Evolutionary conservation across 192 early-diverging fungal genomes (phyloP), one percentile per base, ranked within the genome.

Genomic region (Backusella circina): DNA sequence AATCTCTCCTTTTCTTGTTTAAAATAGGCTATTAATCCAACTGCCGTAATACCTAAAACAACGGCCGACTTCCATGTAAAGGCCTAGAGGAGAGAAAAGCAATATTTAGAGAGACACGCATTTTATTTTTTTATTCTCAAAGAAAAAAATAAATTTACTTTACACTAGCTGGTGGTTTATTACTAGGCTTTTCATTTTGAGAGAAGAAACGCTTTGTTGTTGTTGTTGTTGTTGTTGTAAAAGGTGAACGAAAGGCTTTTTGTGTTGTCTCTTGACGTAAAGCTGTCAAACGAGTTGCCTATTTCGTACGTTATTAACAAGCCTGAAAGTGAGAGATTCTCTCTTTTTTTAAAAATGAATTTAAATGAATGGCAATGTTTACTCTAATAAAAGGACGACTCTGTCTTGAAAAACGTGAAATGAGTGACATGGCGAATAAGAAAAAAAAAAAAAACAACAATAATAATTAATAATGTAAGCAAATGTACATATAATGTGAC

Each of bases 11-110:
- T 93, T 65, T 88, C 86, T 33, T 82, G 67, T 10, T 86, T 87
- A 77, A 93, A 94, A 77, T 91, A 91, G 75, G 85, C 84, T 28
- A 89, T 44, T 10, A 92, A 79, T 7, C 87, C 93, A 12, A 69
- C 81, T 32, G 89, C 89, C 4, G 92, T 89, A 0, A 74, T 50
- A 61, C 89, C 28, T 64, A 94, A 92, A 23, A 92, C 67, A 47
- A 75, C 83, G 7, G 84, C 76, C 31, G 84, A 82, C 76, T 82
- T 85, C 85, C 87, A 86, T 50, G 81, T 86, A 72, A 84, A 73
- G 0, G 78, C 73, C 86, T 87, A 66, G 0, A 51, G 5, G 10
- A 18, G 1, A 30, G 18, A 32, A 65, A 31, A 35, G 65, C 35
- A 10, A 6, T 36, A n/a, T 16, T 67, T 18, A 33, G 28, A 28